Percentiles rank a stretch among this genome's conserved stretches.
Conservation (phyloP, 768 basidiomycete genomes). For the Leucogyrophana mollusca region DNA sequence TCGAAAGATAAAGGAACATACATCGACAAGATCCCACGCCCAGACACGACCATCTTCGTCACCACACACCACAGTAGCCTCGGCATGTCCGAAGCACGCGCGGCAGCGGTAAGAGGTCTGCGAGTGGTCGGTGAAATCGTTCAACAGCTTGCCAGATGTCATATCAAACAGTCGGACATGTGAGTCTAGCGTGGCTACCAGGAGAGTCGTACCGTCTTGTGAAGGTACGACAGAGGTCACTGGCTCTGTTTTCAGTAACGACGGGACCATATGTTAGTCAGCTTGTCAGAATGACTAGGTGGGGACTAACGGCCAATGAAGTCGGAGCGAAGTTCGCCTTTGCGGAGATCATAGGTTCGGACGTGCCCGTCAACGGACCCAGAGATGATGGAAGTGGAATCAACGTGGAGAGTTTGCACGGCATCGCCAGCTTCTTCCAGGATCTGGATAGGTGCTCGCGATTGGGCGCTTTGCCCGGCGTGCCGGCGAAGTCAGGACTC, state of each 20-base stretch:
- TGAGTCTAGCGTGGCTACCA: constrained; percentile 83
- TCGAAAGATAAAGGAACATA: too few relatives aligned
- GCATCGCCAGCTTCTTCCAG: constrained; percentile 88
- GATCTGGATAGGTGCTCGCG: constrained; percentile 84
- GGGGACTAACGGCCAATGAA: constrained; percentile 79
- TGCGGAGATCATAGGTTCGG: constrained; percentile 92
- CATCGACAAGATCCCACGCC: constrained; percentile 93
- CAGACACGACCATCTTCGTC: constrained; percentile 89
- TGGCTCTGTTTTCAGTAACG: constrained; percentile 55
- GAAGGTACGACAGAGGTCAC: constrained; percentile 83
- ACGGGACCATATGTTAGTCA: constrained; percentile 1
- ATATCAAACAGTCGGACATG: constrained; percentile 86
- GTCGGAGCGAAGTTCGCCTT: constrained; percentile 87
- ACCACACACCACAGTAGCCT: constrained; percentile 80
- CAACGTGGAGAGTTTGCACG: constrained; percentile 76
- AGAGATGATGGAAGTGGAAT: constrained; percentile 62
- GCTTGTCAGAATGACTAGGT: neutral
- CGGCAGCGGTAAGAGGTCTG: constrained; percentile 77
- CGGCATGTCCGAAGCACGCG: constrained; percentile 80
- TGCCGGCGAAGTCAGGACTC: too few relatives aligned
- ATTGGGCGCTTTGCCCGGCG: constrained; percentile 52
- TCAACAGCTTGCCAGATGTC: constrained; percentile 77
- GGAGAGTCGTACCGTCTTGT: constrained; percentile 73
- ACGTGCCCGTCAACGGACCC: constrained; percentile 92
- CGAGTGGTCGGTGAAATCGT: constrained; percentile 77